These are phyloP conservation scores for Malbranchea cinnamomea DNA, from an alignment of 2,329 filamentous ascomycete species.

Conservation along the genomic window DNA sequence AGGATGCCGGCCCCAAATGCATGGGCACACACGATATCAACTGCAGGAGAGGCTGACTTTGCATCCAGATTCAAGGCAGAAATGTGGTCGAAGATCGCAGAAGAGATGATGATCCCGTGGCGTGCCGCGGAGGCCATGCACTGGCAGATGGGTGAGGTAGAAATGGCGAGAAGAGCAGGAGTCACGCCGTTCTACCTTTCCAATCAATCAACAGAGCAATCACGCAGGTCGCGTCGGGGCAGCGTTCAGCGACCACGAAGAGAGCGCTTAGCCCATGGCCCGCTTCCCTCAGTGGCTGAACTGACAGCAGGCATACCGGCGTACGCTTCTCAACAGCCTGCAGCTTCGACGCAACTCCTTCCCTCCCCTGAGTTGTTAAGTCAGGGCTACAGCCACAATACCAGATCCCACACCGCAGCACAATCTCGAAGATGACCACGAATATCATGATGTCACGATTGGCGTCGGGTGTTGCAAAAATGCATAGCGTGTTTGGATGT, in stretches of 20 bases:
- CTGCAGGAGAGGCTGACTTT: conserved; percentile 5
- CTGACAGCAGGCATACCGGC: conserved; percentile 33
- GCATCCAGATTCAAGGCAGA: conserved; percentile 77
- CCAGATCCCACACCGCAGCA: background rate
- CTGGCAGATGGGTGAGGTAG: conserved; percentile 84
- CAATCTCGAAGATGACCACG: background rate
- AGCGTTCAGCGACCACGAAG: conserved; percentile 26
- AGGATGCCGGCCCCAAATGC: too few relatives aligned
- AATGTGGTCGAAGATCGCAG: conserved; percentile 93
- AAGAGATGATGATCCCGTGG: conserved; percentile 92
- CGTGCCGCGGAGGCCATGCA: conserved; percentile 94
- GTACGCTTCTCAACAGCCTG: conserved; percentile 24
- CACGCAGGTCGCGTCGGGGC: conserved; percentile 22
- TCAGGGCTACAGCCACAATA: conserved; percentile 11
- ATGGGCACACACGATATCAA: background rate
- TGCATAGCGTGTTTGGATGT: conserved; percentile 26
- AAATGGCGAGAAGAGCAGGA: conserved; percentile 59
- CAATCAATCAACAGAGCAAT: conserved; percentile 38
- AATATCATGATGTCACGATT: background rate
- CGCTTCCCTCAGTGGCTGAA: conserved; percentile 32
- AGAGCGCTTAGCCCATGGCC: conserved; percentile 17
- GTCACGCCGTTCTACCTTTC: conserved; percentile 70
- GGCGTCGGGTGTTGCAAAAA: conserved; percentile 8
- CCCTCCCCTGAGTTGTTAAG: background rate
- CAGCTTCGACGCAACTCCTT: conserved; percentile 20